Evolutionary conservation across 75 land plant genomes (phyloP).

Genomic region (Pinus taeda): DNA sequence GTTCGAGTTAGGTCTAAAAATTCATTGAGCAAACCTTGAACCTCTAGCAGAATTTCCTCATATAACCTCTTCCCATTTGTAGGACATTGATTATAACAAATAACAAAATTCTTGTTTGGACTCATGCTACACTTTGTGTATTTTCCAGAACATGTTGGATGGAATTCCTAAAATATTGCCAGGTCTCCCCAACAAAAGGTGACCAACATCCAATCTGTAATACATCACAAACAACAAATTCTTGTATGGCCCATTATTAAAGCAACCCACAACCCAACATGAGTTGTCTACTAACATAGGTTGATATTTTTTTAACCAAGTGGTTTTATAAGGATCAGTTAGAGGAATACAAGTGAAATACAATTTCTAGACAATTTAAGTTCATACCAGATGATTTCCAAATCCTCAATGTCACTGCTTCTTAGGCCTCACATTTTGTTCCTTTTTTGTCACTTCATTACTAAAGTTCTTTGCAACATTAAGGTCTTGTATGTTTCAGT

Average conservation of each 20-base stretch:
- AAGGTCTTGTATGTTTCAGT: not conserved
- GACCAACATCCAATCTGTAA: not conserved
- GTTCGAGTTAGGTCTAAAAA: too few relatives aligned
- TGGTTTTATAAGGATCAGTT: not conserved
- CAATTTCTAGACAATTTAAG: not conserved
- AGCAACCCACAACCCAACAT: not conserved
- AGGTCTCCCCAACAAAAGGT: not conserved
- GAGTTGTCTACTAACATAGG: not conserved
- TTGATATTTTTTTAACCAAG: not conserved
- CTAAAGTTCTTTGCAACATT: not conserved
- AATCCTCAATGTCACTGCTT: too few relatives aligned
- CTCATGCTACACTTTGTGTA: not conserved
- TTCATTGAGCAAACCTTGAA: too few relatives aligned
- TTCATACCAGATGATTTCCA: not conserved
- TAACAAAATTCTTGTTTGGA: not conserved
- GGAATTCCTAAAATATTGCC: not conserved
- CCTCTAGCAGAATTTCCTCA: too few relatives aligned
- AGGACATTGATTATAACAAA: not conserved
- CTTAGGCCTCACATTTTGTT: too few relatives aligned
- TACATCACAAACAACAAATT: not conserved
- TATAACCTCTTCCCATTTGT: too few relatives aligned
- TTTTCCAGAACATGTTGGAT: not conserved
- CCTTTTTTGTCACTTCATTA: not conserved
- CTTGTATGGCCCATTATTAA: not conserved
- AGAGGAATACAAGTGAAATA: not conserved